These are phyloP conservation scores for Neopestalotiopsis sp. DNA, from an alignment of 2,329 filamentous ascomycete genomes.

Conservation along the genomic window DNA sequence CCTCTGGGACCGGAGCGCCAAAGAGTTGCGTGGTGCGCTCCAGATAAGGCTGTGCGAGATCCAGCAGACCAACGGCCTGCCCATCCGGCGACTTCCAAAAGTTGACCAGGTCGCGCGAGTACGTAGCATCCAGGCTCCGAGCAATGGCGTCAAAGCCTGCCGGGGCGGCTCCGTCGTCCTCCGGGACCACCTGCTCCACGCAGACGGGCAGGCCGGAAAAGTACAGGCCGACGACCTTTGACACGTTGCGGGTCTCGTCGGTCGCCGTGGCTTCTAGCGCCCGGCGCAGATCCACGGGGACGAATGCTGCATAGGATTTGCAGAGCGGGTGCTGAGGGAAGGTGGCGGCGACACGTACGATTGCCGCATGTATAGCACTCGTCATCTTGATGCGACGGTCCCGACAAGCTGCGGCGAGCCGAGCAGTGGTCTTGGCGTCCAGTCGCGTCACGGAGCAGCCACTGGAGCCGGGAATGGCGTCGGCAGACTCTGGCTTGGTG, in stretches of 20 bases:
- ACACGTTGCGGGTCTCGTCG: neutral
- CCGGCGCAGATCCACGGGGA: conserved; percentile 24
- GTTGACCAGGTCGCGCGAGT: conserved; percentile 27
- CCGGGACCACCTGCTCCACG: conserved; percentile 18
- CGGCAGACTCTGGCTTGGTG: conserved; percentile 19
- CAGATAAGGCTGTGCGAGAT: conserved; percentile 21
- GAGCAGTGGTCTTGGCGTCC: conserved; percentile 16
- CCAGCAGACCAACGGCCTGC: conserved; percentile 23
- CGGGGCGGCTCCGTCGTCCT: neutral
- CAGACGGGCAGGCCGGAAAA: conserved; percentile 27
- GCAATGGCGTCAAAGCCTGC: conserved; percentile 23
- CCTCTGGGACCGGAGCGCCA: conserved; percentile 14
- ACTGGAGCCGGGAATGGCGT: conserved; percentile 12
- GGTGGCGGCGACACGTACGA: conserved; percentile 24
- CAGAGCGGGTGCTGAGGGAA: conserved; percentile 25
- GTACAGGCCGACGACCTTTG: conserved; percentile 22
- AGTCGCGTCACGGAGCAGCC: conserved; percentile 16
- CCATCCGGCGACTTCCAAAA: conserved; percentile 30
- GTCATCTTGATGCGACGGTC: conserved; percentile 23
- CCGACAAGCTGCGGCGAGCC: conserved; percentile 20
- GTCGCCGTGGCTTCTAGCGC: conserved; percentile 13
- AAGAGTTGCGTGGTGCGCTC: conserved; percentile 21
- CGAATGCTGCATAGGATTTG: conserved; percentile 27
- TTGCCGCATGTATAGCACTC: conserved; percentile 27
- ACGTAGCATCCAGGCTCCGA: conserved; percentile 23